These are phyloP conservation scores for Umbelopsis vinacea DNA, from an alignment of 192 early-diverging fungal species.

Conservation along the genomic window DNA sequence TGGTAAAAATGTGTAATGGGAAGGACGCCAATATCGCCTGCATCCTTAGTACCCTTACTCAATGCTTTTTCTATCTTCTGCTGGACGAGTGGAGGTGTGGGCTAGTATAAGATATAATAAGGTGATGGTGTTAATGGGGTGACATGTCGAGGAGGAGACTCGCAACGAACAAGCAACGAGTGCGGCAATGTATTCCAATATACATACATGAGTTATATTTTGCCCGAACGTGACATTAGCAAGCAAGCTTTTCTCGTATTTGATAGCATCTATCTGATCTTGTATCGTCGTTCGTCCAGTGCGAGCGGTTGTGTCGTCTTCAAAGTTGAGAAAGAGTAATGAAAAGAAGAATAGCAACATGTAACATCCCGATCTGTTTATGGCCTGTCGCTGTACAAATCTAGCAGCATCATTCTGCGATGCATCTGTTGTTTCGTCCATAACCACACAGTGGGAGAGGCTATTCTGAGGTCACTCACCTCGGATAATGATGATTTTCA, in stretches of 20 bases:
- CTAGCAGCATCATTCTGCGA: slow-evolving; percentile 15
- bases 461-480: background rate
- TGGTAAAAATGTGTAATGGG: slow-evolving; percentile 49
- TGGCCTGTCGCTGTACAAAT: slow-evolving; percentile 28
- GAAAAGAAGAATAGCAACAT: slow-evolving; percentile 46
- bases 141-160: no score
- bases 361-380: slow-evolving; percentile 41
- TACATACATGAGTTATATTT: slow-evolving; percentile 51
- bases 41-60: background rate
- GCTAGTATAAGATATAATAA: background rate
- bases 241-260: slow-evolving; percentile 37
- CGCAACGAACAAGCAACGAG: no score
- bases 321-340: slow-evolving; percentile 47
- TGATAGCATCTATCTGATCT: slow-evolving; percentile 33
- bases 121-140: background rate
- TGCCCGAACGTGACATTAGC: slow-evolving; percentile 49
- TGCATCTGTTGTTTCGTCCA: slow-evolving; percentile 19
- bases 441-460: background rate
- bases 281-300: slow-evolving; percentile 30
- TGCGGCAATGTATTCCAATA: background rate
- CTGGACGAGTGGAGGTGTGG: slow-evolving; percentile 18
- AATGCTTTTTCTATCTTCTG: slow-evolving; percentile 13
- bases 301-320: slow-evolving; percentile 41
- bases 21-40: background rate
- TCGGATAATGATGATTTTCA: background rate